Evolutionary conservation across 108 stramenopile species (phyloP).

Genomic region (Mediolabrus comicus): DNA sequence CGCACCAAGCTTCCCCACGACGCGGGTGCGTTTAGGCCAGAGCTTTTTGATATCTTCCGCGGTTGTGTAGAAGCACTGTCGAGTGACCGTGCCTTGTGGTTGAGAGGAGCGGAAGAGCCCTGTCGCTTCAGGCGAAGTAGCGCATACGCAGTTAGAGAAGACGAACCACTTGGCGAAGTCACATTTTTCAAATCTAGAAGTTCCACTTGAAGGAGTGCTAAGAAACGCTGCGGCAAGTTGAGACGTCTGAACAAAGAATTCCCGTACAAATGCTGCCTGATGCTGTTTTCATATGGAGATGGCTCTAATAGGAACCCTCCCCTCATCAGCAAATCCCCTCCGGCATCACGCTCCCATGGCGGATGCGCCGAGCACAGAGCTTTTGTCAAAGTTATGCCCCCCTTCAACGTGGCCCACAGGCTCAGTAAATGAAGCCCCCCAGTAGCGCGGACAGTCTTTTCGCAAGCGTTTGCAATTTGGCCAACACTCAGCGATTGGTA

Average conservation of each 20-base stretch:
- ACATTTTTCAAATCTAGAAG: conserved; percentile 94
- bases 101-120: conserved; percentile 68
- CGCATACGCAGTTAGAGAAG: conserved; percentile 78
- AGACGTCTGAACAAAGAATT: conserved; percentile 83
- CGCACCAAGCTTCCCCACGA: conserved; percentile 88
- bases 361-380: conserved; percentile 80
- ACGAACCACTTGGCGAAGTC: conserved; percentile 84
- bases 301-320: conserved; percentile 62
- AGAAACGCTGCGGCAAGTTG: conserved; percentile 84
- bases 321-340: conserved; percentile 72
- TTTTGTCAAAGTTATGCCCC: conserved; percentile 70
- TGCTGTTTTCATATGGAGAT: conserved; percentile 68
- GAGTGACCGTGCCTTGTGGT: conserved; percentile 74
- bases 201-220: conserved; percentile 91
- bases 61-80: conserved; percentile 74
- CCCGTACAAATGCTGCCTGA: conserved; percentile 77
- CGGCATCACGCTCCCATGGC: conserved; percentile 81
- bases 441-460: conserved; percentile 50
- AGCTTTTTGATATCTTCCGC: conserved; percentile 75
- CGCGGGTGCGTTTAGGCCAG: conserved; percentile 87
- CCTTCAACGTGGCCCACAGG: conserved; percentile 67
- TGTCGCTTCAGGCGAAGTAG: conserved; percentile 75
- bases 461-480: conserved; percentile 60
- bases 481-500: conserved; percentile 66
- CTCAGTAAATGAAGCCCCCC: conserved; percentile 71